These are phyloP conservation scores for Diaporthe nobilis DNA, from an alignment of 2,329 filamentous ascomycete species.

Conservation along the genomic window DNA sequence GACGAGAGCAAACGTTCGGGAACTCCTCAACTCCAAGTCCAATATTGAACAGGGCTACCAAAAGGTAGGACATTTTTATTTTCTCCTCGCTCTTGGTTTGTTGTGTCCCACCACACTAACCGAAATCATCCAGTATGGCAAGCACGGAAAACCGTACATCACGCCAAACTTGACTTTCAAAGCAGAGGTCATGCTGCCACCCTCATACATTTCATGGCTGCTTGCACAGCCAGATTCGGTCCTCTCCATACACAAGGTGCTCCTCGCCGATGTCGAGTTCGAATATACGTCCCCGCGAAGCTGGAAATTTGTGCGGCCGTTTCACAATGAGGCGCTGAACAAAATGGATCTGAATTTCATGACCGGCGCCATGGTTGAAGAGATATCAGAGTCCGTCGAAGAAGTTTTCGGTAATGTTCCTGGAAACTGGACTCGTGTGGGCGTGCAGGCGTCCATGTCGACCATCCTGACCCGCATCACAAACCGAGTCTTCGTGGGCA, in stretches of 20 bases:
- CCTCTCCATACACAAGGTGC: constrained; percentile 2
- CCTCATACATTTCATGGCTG: not conserved
- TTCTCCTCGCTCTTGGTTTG: too few relatives aligned
- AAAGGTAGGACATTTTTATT: too few relatives aligned
- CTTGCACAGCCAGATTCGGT: constrained; percentile 4
- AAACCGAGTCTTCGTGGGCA: constrained; percentile 3
- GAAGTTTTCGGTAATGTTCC: not conserved
- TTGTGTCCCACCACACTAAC: not conserved
- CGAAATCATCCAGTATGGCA: not conserved
- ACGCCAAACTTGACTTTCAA: constrained; percentile 19
- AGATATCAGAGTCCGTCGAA: not conserved
- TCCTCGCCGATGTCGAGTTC: constrained; percentile 19
- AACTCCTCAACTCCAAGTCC: not conserved
- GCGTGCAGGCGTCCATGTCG: not conserved
- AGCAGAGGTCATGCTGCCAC: constrained; percentile 3
- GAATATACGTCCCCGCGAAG: constrained; percentile 17
- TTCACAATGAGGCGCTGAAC: constrained; percentile 11
- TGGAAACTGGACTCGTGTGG: not conserved
- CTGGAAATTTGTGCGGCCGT: constrained; percentile 18
- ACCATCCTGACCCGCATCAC: constrained; percentile 2
- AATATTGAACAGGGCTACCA: constrained; percentile 12
- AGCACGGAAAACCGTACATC: constrained; percentile 1
- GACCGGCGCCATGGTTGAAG: not conserved
- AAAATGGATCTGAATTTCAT: constrained; percentile 14
- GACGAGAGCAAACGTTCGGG: constrained; percentile 2